Base-by-base conservation (phyloP, 2,329 filamentous ascomycete genomes). In the Xylaria sp. region DNA sequence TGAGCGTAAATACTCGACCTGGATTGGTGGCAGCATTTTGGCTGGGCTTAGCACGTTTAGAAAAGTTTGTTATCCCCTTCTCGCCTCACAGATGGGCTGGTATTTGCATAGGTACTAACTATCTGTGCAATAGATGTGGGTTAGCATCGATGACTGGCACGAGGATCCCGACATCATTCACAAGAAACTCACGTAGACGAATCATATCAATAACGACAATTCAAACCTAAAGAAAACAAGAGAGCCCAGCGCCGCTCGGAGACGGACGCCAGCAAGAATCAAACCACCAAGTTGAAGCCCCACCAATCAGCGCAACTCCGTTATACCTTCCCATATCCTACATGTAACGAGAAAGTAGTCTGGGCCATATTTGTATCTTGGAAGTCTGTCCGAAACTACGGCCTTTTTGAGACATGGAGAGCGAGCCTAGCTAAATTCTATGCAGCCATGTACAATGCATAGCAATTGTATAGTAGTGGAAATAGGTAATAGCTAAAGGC, bases 111-210 rank as follows among this genome's bases (percentile, higher is more conserved):
- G 48, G 40, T 68, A 63, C 65, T 73, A n/a, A 68, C 67, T 71
- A 3, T 42, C 1, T 46, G 59, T 20, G 42, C 51, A 28, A 49
- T 44, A 97, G 95, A 99, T 99, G 96, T 98, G 96, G 94, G 96
- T 99, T 78, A 97, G 94, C 82, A 95, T 97, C 79, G 96, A 98
- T 79, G 96, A 99, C 85, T 99, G 96, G 96, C 96, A 99, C 80
- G 96, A 99, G 87, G 97, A 99, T 79, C 96, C 96, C 20, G 95
- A 99, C 79, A 96, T 99, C 77, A 98, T 99, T 79, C 95, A 98
- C 83, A 96, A 93, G 78, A 98, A 97, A 83, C 97, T 98, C 81
- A 94, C 93, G 77, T 97, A 86, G 33, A 23, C 33, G 42, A 65
- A 42, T 65, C 26, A 51, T 51, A 49, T n/a, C 40, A 38, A 69